Evolutionary conservation across 192 early-diverging fungal genomes (phyloP).

Genomic region (Chytriomyces sp.): DNA sequence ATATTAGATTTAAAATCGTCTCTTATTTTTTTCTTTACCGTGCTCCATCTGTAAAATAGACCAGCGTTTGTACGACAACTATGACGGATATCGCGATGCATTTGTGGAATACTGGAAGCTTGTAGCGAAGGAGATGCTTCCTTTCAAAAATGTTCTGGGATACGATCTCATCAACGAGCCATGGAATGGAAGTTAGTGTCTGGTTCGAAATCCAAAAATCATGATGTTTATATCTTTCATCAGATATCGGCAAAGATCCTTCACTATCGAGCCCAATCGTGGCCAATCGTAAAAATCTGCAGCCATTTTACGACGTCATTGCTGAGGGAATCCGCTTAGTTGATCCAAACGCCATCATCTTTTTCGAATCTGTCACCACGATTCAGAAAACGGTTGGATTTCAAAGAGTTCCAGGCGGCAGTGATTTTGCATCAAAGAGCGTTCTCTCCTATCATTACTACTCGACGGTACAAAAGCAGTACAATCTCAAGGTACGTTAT

Average conservation of each 20-base stretch:
- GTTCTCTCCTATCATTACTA: constrained; percentile 36
- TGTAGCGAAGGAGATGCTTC: constrained; percentile 52
- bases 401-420: constrained; percentile 20
- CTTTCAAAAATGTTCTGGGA: constrained; percentile 58
- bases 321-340: constrained; percentile 35
- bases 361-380: constrained; percentile 35
- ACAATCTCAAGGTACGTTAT: constrained; percentile 7
- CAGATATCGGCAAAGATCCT: constrained; percentile 30
- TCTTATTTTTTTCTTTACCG: neutral
- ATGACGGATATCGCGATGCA: constrained; percentile 58
- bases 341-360: constrained; percentile 37
- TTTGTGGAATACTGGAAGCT: constrained; percentile 65
- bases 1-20: neutral
- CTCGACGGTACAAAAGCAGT: constrained; percentile 16
- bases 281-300: constrained; percentile 34
- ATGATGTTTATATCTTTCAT: neutral
- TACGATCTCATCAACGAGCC: constrained; percentile 70
- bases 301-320: constrained; percentile 32
- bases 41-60: neutral
- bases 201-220: neutral
- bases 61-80: constrained; percentile 57
- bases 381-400: constrained; percentile 36
- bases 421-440: constrained; percentile 4
- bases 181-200: constrained; percentile 17
- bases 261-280: constrained; percentile 19